Evolutionary conservation across 176 grass and related monocot species (phyloP).

Genomic region (Paspalum vaginatum): DNA sequence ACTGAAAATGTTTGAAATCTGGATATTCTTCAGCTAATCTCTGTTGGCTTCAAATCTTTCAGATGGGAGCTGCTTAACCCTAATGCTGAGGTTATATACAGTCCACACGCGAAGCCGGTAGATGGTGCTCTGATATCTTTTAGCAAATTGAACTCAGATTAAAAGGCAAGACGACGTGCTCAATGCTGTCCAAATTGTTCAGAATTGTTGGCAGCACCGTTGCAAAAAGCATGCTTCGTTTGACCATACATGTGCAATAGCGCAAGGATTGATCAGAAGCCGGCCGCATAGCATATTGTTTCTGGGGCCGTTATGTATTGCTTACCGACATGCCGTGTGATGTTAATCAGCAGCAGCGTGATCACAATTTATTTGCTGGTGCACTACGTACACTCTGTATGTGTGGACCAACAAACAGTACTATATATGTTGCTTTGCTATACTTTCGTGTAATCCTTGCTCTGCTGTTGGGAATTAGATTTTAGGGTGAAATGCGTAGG

Average conservation of each 20-base stretch:
- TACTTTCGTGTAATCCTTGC: no score
- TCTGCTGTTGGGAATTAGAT: no score
- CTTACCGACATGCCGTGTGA: not conserved
- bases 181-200: not conserved
- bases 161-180: not conserved
- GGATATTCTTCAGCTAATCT: not conserved
- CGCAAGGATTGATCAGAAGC: not conserved
- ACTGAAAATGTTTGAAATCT: not conserved
- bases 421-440: no score
- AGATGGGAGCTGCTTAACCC: slow-evolving; percentile 55
- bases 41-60: not conserved
- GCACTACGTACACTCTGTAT: no score
- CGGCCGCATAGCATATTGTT: no score
- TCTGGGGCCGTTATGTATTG: not conserved
- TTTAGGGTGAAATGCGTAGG: no score
- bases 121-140: slow-evolving; percentile 42
- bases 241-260: not conserved
- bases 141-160: not conserved
- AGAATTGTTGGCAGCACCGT: not conserved
- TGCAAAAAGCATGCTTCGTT: not conserved
- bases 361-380: no score
- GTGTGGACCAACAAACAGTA: no score
- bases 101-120: slow-evolving; percentile 23
- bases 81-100: slow-evolving; percentile 8
- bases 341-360: not conserved